phyloP scores from a whole-genome alignment of 306 rosid species.

The Lathyrus aphaca region DNA sequence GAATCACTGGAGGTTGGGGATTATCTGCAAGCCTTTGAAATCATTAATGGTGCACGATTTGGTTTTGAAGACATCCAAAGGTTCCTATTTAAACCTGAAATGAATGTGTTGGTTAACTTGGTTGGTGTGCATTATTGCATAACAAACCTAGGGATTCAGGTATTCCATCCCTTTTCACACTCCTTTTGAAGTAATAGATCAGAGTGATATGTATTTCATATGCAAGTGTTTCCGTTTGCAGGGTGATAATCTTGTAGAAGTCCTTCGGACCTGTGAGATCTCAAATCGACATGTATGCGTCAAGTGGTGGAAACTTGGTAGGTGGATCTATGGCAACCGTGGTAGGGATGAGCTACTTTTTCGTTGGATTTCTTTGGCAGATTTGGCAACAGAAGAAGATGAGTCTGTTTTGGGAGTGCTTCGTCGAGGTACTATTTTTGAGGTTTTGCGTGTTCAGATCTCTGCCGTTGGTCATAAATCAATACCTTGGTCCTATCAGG shows the following conservation, averaged over 20 bases:
- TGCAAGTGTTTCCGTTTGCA: slow-evolving; percentile 45
- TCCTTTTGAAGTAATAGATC: slow-evolving; percentile 26
- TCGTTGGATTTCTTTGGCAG: slow-evolving; percentile 56
- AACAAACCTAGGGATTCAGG: slow-evolving; percentile 61
- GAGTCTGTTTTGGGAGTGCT: slow-evolving; percentile 70
- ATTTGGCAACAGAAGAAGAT: slow-evolving; percentile 47
- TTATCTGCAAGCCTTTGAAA: slow-evolving; percentile 58
- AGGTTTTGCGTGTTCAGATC: slow-evolving; percentile 77
- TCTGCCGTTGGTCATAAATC: slow-evolving; percentile 43
- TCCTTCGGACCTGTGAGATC: slow-evolving; percentile 50
- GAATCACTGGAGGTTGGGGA: slow-evolving; percentile 70
- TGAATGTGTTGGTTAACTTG: slow-evolving; percentile 65
- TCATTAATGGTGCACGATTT: slow-evolving; percentile 50
- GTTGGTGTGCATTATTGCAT: slow-evolving; percentile 74
- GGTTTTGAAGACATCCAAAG: slow-evolving; percentile 71
- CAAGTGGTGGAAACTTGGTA: slow-evolving; percentile 96
- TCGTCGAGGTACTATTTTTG: slow-evolving; percentile 74
- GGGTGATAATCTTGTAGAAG: slow-evolving; percentile 54
- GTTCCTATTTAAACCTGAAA: slow-evolving; percentile 61
- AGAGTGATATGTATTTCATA: slow-evolving; percentile 26
- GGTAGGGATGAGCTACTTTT: slow-evolving; percentile 69
- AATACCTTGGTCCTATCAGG: slow-evolving; percentile 39
- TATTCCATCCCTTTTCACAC: slow-evolving; percentile 40
- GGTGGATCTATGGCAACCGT: slow-evolving; percentile 78
- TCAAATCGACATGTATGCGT: slow-evolving; percentile 59